Conservation (phyloP, 768 basidiomycete species). For the Tylopilus vinaceipallidus region DNA sequence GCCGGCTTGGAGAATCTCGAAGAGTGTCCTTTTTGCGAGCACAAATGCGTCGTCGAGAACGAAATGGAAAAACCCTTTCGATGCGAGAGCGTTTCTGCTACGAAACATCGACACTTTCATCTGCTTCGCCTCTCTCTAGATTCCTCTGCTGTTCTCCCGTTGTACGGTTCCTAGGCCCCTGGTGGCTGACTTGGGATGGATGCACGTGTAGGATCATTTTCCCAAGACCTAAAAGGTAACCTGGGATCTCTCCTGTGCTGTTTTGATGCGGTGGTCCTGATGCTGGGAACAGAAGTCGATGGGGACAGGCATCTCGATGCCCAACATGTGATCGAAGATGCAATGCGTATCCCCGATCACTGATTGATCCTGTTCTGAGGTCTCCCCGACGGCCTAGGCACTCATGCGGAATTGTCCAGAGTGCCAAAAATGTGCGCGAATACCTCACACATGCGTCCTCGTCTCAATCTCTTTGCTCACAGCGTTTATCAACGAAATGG, state of each 20-base stretch:
- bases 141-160: too few relatives aligned
- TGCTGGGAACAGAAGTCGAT: slow-evolving; percentile 54
- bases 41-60: slow-evolving; percentile 75
- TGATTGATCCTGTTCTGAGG: background rate
- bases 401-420: slow-evolving; percentile 88
- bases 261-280: background rate
- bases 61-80: slow-evolving; percentile 57
- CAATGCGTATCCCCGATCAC: slow-evolving; percentile 68
- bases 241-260: background rate
- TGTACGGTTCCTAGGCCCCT: too few relatives aligned
- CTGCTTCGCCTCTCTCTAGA: too few relatives aligned
- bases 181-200: too few relatives aligned
- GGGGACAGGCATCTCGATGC: slow-evolving; percentile 73
- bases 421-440: slow-evolving; percentile 66
- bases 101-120: too few relatives aligned
- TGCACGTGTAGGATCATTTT: slow-evolving; percentile 71
- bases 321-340: slow-evolving; percentile 82
- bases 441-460: too few relatives aligned
- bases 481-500: slow-evolving; percentile 80
- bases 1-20: slow-evolving; percentile 80
- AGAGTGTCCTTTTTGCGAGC: slow-evolving; percentile 91
- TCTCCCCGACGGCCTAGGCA: slow-evolving; percentile 55
- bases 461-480: slow-evolving; percentile 7
- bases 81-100: slow-evolving; percentile 56
- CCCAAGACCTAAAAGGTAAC: slow-evolving; percentile 79